Conservation (phyloP, 163 green algal genomes). For the Scenedesmus sp. region DNA sequence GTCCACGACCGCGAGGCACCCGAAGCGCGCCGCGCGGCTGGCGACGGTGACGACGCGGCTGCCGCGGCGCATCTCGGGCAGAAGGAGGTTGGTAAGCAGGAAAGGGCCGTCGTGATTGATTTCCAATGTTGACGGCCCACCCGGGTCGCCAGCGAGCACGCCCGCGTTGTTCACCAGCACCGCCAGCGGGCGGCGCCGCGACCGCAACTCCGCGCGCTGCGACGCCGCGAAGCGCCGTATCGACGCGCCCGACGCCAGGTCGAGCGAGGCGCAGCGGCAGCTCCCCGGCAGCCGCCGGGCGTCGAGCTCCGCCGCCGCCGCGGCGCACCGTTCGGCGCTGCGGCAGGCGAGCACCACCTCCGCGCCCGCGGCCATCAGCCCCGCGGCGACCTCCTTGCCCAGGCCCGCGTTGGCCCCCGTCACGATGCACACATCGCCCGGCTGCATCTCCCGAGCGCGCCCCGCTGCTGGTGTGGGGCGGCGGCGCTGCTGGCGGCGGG, state of each 20-base stretch:
- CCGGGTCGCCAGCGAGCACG: constrained; percentile 27
- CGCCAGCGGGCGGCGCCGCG: neutral
- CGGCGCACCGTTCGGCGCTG: constrained; percentile 26
- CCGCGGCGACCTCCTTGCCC: constrained; percentile 25
- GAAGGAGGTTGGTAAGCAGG: constrained; percentile 75
- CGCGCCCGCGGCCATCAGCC: constrained; percentile 30
- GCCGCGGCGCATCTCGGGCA: constrained; percentile 7
- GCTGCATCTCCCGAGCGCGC: too few relatives aligned
- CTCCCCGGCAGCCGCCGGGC: neutral
- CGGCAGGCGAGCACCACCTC: constrained; percentile 47
- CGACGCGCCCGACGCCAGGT: constrained; percentile 27
- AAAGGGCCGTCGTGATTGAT: constrained; percentile 84
- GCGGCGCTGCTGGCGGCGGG: too few relatives aligned
- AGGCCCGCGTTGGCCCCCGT: constrained; percentile 44
- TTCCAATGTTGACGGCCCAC: neutral
- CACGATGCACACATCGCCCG: constrained; percentile 33
- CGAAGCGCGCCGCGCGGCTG: constrained; percentile 62
- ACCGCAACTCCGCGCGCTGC: constrained; percentile 7
- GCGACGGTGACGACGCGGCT: constrained; percentile 66
- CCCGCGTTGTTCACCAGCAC: constrained; percentile 43
- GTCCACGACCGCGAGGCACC: constrained; percentile 36
- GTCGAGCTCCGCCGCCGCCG: constrained; percentile 5
- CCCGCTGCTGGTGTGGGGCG: too few relatives aligned
- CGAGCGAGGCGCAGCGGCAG: neutral
- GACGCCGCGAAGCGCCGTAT: constrained; percentile 22